Evolutionary conservation across 495 filamentous ascomycete genomes (phyloP).

Genomic region (Pyrenula massariospora): DNA sequence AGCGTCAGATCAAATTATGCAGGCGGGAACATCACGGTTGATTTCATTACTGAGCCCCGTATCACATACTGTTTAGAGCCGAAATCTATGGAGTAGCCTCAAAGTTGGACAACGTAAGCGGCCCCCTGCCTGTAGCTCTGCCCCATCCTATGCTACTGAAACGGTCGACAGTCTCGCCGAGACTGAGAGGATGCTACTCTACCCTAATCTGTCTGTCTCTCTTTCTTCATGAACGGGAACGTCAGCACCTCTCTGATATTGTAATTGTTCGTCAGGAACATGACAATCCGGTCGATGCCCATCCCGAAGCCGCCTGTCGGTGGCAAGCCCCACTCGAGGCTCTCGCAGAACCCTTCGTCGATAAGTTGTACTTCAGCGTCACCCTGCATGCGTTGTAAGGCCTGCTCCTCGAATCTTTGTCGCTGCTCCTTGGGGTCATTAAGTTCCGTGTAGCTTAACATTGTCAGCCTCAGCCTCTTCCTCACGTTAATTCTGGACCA

Average conservation of each 20-base stretch:
- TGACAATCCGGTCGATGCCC: conserved; percentile 71
- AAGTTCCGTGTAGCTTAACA: conserved; percentile 79
- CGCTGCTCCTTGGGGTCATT: conserved; percentile 80
- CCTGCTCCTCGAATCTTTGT: conserved; percentile 73
- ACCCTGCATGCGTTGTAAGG: conserved; percentile 67
- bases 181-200: conserved; percentile 40
- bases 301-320: conserved; percentile 77
- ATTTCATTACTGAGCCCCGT: too few species aligned
- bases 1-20: too few species aligned
- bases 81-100: too few species aligned
- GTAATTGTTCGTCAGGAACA: conserved; percentile 79
- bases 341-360: conserved; percentile 65
- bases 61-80: too few species aligned
- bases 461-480: background rate
- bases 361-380: conserved; percentile 76
- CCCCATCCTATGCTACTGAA: too few species aligned
- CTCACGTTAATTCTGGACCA: too few species aligned
- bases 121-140: too few species aligned
- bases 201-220: conserved; percentile 21
- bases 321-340: conserved; percentile 59
- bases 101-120: too few species aligned
- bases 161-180: too few species aligned
- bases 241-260: conserved; percentile 71
- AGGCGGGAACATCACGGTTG: too few species aligned
- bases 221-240: conserved; percentile 58